Conservation (phyloP, 2,329 filamentous ascomycete genomes). For the Botrytis tulipae region DNA sequence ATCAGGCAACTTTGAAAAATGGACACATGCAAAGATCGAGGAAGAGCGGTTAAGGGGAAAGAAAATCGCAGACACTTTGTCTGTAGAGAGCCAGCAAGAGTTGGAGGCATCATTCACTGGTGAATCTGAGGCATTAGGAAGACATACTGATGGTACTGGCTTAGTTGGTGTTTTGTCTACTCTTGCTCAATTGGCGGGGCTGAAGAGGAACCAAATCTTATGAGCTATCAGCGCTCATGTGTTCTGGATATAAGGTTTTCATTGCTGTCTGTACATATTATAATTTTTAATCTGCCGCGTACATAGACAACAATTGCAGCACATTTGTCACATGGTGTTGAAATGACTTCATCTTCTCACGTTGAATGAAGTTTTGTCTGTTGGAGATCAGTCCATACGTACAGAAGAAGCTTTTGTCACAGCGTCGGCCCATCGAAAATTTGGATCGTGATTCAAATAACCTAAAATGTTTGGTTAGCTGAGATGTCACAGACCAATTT, state of each 20-base stretch:
- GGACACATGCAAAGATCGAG: conserved; percentile 3
- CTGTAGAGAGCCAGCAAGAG: conserved; percentile 28
- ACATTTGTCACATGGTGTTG: neutral
- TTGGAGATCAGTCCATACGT: neutral
- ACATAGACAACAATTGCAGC: neutral
- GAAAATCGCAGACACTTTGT: conserved; percentile 26
- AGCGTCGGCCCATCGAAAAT: neutral
- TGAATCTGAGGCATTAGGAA: conserved; percentile 38
- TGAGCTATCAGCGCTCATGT: conserved; percentile 20
- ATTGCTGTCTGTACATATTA: neutral
- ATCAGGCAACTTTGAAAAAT: neutral
- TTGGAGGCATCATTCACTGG: conserved; percentile 32
- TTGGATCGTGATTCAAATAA: neutral
- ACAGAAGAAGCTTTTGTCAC: neutral
- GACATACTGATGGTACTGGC: conserved; percentile 41
- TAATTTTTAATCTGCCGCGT: neutral
- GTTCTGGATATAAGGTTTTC: neutral
- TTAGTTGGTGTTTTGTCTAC: conserved; percentile 40
- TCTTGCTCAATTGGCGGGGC: conserved; percentile 38
- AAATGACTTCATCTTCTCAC: neutral
- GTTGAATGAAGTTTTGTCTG: neutral
- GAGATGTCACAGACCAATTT: neutral
- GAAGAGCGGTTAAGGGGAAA: conserved; percentile 29
- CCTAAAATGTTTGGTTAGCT: neutral
- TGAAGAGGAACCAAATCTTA: conserved; percentile 37